These are phyloP conservation scores for Prosopis cineraria DNA, from an alignment of 306 rosid species.

Conservation along the genomic window DNA sequence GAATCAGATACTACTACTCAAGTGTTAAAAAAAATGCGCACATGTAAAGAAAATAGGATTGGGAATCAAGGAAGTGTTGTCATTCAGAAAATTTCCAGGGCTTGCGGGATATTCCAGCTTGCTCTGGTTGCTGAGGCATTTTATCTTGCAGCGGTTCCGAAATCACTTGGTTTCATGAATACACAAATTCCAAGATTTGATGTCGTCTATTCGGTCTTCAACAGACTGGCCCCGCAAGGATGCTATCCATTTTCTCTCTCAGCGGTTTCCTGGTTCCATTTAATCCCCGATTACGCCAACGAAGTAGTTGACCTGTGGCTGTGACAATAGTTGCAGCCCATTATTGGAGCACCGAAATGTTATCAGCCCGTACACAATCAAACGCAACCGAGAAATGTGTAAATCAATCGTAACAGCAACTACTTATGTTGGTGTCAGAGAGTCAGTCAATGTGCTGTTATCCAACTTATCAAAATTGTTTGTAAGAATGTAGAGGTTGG, in stretches of 20 bases:
- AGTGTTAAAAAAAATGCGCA: not conserved
- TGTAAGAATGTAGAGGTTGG: not conserved
- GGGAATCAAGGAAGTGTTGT: not conserved
- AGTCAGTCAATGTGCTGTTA: not conserved
- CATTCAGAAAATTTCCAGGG: not conserved
- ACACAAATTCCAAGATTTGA: not conserved
- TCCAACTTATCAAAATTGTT: not conserved
- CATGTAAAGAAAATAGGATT: not conserved
- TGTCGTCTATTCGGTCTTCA: not conserved
- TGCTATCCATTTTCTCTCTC: not conserved
- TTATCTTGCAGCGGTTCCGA: not conserved
- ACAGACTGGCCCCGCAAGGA: not conserved
- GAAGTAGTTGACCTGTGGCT: not conserved
- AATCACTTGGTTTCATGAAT: not conserved
- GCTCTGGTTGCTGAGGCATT: too few relatives aligned
- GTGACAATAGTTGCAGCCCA: not conserved
- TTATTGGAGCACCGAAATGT: not conserved
- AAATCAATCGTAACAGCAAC: not conserved
- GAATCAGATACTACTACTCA: not conserved
- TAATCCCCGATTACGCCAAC: not conserved
- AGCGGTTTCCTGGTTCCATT: not conserved
- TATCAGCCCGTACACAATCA: not conserved
- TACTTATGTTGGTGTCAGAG: not conserved
- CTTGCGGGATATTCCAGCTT: too few relatives aligned
- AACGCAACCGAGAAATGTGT: not conserved